Conservation (phyloP, 2,329 filamentous ascomycete genomes). For the Daldinia sp. region DNA sequence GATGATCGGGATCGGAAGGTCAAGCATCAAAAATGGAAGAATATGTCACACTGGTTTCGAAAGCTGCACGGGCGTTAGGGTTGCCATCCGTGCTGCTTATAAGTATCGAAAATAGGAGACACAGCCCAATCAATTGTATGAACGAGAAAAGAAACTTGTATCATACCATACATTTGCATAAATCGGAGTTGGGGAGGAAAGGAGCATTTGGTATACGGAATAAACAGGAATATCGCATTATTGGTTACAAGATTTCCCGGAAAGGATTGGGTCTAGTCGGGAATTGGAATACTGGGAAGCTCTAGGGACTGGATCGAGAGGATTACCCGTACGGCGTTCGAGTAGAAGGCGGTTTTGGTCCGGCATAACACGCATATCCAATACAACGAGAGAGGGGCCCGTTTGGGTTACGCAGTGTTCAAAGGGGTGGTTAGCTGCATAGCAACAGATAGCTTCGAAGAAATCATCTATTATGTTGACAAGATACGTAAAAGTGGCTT, state of each 20-base stretch:
- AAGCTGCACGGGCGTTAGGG: constrained; percentile 46
- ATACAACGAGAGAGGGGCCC: background rate
- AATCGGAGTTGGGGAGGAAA: constrained; percentile 23
- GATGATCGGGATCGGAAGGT: constrained; percentile 28
- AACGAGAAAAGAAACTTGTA: constrained; percentile 13
- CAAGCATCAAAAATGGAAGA: constrained; percentile 44
- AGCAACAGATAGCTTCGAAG: constrained; percentile 2
- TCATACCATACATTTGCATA: constrained; percentile 25
- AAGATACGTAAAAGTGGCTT: too few relatives aligned
- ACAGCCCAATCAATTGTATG: background rate
- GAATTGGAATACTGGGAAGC: constrained; percentile 7
- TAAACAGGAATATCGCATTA: constrained; percentile 19
- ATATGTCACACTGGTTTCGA: constrained; percentile 47
- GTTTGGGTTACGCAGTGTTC: background rate
- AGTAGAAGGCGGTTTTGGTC: background rate
- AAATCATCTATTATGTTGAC: constrained; percentile 10
- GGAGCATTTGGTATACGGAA: background rate
- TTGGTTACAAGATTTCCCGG: constrained; percentile 9
- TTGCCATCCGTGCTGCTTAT: constrained; percentile 20
- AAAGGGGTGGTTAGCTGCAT: background rate
- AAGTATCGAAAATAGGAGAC: background rate
- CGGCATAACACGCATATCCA: background rate
- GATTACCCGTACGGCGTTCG: constrained; percentile 12
- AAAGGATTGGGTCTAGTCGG: constrained; percentile 13
- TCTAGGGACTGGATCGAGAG: constrained; percentile 1